Evolutionary conservation across 2,329 filamentous ascomycete species (phyloP).

Genomic region (Lasiodiplodia sp.): DNA sequence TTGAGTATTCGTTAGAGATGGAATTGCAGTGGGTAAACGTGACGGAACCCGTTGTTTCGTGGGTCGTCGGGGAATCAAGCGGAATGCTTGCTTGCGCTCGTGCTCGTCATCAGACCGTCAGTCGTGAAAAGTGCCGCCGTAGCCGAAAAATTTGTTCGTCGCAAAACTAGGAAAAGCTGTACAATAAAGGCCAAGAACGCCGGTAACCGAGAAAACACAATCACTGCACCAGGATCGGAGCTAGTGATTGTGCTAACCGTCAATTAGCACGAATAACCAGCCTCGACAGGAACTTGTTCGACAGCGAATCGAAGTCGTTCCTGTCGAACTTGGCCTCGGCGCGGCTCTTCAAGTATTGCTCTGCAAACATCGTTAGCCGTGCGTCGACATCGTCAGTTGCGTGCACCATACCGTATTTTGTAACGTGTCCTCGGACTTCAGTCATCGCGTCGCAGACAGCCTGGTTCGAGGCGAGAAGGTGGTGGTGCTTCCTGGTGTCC

Average conservation of each 20-base stretch:
- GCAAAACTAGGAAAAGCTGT: slow-evolving; percentile 29
- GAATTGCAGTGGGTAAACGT: slow-evolving; percentile 29
- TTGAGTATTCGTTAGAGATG: slow-evolving; percentile 29
- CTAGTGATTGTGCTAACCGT: slow-evolving; percentile 27
- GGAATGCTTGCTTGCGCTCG: slow-evolving; percentile 27
- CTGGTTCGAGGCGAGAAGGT: slow-evolving; percentile 86
- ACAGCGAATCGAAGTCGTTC: slow-evolving; percentile 91
- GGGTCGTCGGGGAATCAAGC: slow-evolving; percentile 30
- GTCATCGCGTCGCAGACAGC: slow-evolving; percentile 96
- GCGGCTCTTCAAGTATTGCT: slow-evolving; percentile 84
- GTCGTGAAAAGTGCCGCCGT: slow-evolving; percentile 30
- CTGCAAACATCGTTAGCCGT: slow-evolving; percentile 56
- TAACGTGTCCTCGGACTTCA: slow-evolving; percentile 89
- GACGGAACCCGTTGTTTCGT: slow-evolving; percentile 14
- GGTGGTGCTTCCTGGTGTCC: slow-evolving; percentile 90
- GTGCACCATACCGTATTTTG: slow-evolving; percentile 81
- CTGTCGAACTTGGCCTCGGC: slow-evolving; percentile 84
- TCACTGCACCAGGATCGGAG: slow-evolving; percentile 11
- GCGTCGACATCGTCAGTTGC: background rate
- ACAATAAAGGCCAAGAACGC: slow-evolving; percentile 27
- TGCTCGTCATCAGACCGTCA: slow-evolving; percentile 30
- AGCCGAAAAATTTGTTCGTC: slow-evolving; percentile 28
- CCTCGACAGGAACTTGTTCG: slow-evolving; percentile 97
- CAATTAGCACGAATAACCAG: slow-evolving; percentile 94
- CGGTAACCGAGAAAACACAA: slow-evolving; percentile 11